A percentile compares a stretch with the other conserved stretches of the same genome.
Conservation (phyloP, 139 green algal genomes). For the Chlamydomonas incerta region DNA sequence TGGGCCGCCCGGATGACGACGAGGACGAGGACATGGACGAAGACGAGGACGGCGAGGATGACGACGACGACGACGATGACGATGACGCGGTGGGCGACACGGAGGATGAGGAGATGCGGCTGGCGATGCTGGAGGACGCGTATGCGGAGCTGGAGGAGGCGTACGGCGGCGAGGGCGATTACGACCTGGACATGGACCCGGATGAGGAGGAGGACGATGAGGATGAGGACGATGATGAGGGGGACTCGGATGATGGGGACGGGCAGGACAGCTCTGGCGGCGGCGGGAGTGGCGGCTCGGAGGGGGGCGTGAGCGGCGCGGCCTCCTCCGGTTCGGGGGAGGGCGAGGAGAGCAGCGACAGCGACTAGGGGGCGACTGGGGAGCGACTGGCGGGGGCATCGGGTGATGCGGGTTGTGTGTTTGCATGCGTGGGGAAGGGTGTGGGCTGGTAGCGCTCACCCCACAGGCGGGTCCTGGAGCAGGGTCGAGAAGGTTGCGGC, state of each 20-base stretch:
- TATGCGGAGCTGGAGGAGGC: constrained; percentile 39
- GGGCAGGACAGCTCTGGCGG: background rate
- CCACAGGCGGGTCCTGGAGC: too few species aligned
- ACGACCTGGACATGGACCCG: background rate
- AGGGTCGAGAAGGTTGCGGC: too few species aligned
- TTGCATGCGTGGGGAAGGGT: too few species aligned
- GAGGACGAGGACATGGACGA: background rate
- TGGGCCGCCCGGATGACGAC: background rate
- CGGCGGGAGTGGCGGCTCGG: background rate
- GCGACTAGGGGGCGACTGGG: too few species aligned
- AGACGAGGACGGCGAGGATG: background rate
- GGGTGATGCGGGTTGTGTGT: too few species aligned
- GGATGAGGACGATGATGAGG: background rate
- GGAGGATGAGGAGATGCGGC: constrained; percentile 30
- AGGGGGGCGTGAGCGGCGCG: background rate
- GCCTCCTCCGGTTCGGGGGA: background rate
- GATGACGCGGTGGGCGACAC: background rate
- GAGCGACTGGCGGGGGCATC: too few species aligned
- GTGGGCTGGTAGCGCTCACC: too few species aligned
- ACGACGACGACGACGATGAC: background rate
- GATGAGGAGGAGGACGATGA: background rate
- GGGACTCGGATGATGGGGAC: constrained; percentile 6
- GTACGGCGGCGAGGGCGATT: constrained; percentile 9
- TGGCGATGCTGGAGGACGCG: constrained; percentile 33
- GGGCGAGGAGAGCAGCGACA: background rate